Evolutionary conservation across 805 yeast species (phyloP).

Genomic region (Metahyphopichia silvanorum): DNA sequence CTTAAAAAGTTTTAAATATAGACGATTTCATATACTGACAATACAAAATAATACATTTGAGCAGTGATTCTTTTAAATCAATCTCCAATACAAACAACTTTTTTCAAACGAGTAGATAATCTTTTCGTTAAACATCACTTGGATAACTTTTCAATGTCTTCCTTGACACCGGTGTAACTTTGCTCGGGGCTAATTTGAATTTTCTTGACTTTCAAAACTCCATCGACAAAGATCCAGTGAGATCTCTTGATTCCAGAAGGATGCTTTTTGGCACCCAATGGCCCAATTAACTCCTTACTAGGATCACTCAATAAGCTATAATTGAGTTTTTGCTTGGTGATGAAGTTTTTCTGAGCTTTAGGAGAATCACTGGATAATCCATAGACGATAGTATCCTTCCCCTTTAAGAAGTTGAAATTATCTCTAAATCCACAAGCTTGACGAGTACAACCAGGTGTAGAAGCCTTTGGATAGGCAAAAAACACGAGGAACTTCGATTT

Average conservation of each 20-base stretch:
- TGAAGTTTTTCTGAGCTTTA: conserved; percentile 72
- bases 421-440: conserved; percentile 90
- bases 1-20: too few relatives aligned
- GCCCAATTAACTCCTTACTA: conserved; percentile 58
- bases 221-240: conserved; percentile 88
- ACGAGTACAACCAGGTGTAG: conserved; percentile 94
- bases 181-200: conserved; percentile 51
- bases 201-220: conserved; percentile 55
- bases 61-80: too few relatives aligned
- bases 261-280: conserved; percentile 78
- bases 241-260: conserved; percentile 80
- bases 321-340: conserved; percentile 67
- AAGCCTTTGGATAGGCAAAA: conserved; percentile 83
- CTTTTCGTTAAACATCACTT: too few relatives aligned
- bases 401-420: conserved; percentile 49
- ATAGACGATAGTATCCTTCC: conserved; percentile 55
- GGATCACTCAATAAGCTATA: conserved; percentile 81
- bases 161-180: conserved; percentile 58
- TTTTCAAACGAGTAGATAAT: too few relatives aligned
- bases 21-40: too few relatives aligned
- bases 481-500: conserved; percentile 34
- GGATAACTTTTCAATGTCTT: conserved; percentile 45
- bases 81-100: too few relatives aligned
- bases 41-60: too few relatives aligned
- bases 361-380: conserved; percentile 87